Evolutionary conservation across 208 protist species (phyloP).

Genomic region (Wallacemonas sp.): DNA sequence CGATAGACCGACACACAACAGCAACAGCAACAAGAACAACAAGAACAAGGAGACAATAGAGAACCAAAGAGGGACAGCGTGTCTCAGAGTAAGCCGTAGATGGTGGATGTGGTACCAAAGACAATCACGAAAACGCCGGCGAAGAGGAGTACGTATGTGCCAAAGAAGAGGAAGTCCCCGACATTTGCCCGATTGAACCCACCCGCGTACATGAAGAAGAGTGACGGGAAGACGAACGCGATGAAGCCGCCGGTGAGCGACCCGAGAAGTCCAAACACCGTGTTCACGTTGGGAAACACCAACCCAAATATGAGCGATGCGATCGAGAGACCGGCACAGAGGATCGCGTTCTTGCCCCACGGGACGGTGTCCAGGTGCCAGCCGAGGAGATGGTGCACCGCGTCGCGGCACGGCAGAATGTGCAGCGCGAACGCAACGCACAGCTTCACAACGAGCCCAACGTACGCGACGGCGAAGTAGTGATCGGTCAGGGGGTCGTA

Average conservation of each 20-base stretch:
- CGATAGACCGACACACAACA: background rate
- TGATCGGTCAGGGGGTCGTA: conserved; percentile 54
- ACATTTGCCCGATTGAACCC: conserved; percentile 36
- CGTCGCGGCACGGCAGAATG: conserved; percentile 65
- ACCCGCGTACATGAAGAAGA: conserved; percentile 77
- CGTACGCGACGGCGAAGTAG: conserved; percentile 67
- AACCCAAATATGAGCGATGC: conserved; percentile 56
- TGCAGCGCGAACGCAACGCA: conserved; percentile 76
- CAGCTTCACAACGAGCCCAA: conserved; percentile 66
- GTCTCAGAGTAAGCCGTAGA: conserved; percentile 43
- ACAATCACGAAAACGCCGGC: conserved; percentile 47
- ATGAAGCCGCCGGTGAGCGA: conserved; percentile 61
- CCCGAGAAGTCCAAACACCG: conserved; percentile 73
- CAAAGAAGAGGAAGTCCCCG: conserved; percentile 41
- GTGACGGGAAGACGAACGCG: conserved; percentile 70
- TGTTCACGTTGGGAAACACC: conserved; percentile 75
- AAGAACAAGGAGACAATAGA: background rate
- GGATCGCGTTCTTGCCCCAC: conserved; percentile 55
- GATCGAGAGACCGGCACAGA: conserved; percentile 39
- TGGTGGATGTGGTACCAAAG: conserved; percentile 64
- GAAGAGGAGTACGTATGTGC: conserved; percentile 39
- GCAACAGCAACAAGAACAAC: background rate
- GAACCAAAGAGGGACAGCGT: background rate
- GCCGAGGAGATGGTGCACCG: conserved; percentile 53
- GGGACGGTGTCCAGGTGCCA: conserved; percentile 55